Base-by-base conservation (phyloP, 352 stramenopile species). In the Globisporangium canariense region DNA sequence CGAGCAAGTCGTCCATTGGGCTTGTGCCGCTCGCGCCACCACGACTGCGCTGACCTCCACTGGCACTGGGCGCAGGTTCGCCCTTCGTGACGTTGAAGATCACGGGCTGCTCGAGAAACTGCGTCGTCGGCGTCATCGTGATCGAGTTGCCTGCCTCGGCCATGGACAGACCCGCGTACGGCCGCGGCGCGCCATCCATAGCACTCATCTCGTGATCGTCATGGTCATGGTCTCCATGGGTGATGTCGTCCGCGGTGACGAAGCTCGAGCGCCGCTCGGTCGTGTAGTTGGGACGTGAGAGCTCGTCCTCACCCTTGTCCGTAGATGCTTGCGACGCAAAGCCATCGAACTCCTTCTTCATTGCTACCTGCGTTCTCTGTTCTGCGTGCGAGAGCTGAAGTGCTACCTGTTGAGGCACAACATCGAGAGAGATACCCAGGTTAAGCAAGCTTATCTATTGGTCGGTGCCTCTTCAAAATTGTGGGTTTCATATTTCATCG, bases 71-170 rank as follows among this genome's bases (percentile, higher is more conserved):
- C 4, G 61, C 53, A 9, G 40, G 56, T 3, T 65, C 47, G 25
- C 68, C 69, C 60, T 85, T 85, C 25, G 47, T 60, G 36, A 77
- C 61, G 30, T 83, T 65, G n/a, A 89, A 72, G 28, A 84, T 68
- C 47, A 70, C 62, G 6, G 74, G 72, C 41, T 81, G 78, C 25
- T 90, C 77, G 55, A 82, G 66, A 36, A 83, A 84, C 41, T 77
- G 73, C 45, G 76, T 73, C n/a, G 74, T 78, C 16, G 79, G 69
- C 0, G 74, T 90, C 73, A 88, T 78, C 25, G 77, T 83, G 63
- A 90, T 70, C n/a, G 64, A 60, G 25, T 75, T 65, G 10, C 52
- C 61, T 36, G 4, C 32, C 4, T 72, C 60, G n/a, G 43, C 30
- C 64, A n/a, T 30, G 62, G 49, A 65, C 46, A 49, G 55, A 49